phyloP scores from a whole-genome alignment of 2,329 filamentous ascomycete species.

The Fusarium subtropicale region DNA sequence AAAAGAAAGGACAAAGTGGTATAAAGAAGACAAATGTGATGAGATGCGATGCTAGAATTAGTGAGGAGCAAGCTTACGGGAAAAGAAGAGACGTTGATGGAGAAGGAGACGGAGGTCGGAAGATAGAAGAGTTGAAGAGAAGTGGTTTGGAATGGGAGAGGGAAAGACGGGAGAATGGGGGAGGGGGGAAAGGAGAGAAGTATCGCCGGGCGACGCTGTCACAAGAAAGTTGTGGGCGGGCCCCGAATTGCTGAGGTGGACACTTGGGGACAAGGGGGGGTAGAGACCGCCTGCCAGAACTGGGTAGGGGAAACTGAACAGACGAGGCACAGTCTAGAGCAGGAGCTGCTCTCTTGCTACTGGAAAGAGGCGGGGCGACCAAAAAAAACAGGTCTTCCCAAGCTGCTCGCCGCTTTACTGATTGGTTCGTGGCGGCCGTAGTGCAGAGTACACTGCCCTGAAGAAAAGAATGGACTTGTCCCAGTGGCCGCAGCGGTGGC shows the following conservation, averaged over 20 bases:
- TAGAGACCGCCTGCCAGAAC: slow-evolving; percentile 47
- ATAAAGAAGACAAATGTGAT: slow-evolving; percentile 42
- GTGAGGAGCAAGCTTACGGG: slow-evolving; percentile 43
- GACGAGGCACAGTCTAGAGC: slow-evolving; percentile 39
- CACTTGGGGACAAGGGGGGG: slow-evolving; percentile 42
- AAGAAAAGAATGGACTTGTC: slow-evolving; percentile 26
- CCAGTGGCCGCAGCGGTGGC: slow-evolving; percentile 30
- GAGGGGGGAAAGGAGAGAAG: slow-evolving; percentile 51
- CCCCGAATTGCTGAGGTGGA: slow-evolving; percentile 51
- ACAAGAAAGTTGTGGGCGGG: slow-evolving; percentile 54
- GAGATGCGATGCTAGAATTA: slow-evolving; percentile 17
- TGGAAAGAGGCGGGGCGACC: slow-evolving; percentile 39
- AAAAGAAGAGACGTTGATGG: slow-evolving; percentile 49
- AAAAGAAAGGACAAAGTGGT: slow-evolving; percentile 39
- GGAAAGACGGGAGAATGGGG: slow-evolving; percentile 47
- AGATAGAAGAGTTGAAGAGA: slow-evolving; percentile 47
- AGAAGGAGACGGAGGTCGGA: slow-evolving; percentile 48
- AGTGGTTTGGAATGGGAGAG: slow-evolving; percentile 48
- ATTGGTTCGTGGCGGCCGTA: slow-evolving; percentile 53
- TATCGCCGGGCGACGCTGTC: slow-evolving; percentile 51
- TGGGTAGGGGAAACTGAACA: slow-evolving; percentile 32
- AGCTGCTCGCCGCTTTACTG: slow-evolving; percentile 51
- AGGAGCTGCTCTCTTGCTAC: slow-evolving; percentile 27
- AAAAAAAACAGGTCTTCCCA: slow-evolving; percentile 29
- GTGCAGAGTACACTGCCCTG: slow-evolving; percentile 41